phyloP scores from a whole-genome alignment of 306 rosid genomes.

The Cyamopsis tetragonoloba region DNA sequence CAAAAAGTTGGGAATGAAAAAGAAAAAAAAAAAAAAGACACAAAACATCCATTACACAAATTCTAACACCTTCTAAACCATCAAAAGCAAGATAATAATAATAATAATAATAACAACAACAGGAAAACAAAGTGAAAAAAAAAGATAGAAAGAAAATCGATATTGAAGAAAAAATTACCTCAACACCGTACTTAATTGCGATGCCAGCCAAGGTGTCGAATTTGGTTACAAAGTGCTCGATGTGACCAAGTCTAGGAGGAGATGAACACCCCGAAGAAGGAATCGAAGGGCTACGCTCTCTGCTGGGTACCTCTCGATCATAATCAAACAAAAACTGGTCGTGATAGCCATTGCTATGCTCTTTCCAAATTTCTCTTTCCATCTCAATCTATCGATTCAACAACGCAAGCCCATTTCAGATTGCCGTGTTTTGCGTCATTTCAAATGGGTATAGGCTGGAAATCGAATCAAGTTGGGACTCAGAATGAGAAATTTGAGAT shows the following conservation, averaged over 20 bases:
- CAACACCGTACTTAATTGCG: slow-evolving; percentile 92
- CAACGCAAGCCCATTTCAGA: slow-evolving; percentile 22
- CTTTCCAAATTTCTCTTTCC: slow-evolving; percentile 49
- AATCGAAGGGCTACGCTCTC: slow-evolving; percentile 19
- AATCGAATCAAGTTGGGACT: background rate
- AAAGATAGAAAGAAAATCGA: background rate
- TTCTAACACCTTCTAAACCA: background rate
- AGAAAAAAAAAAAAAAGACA: background rate
- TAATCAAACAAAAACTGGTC: slow-evolving; percentile 19
- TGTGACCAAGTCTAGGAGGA: slow-evolving; percentile 38
- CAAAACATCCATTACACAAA: background rate
- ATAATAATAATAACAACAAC: background rate
- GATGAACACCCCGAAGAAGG: slow-evolving; percentile 19
- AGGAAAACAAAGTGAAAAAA: background rate
- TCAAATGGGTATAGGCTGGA: background rate
- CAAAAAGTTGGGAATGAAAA: background rate
- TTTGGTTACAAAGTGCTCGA: slow-evolving; percentile 68
- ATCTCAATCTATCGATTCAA: slow-evolving; percentile 39
- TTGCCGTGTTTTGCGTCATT: background rate
- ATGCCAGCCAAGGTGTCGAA: slow-evolving; percentile 85
- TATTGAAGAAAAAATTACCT: slow-evolving; percentile 55
- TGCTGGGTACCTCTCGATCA: slow-evolving; percentile 12
- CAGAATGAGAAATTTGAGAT: background rate
- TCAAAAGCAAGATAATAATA: background rate
- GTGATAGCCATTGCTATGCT: slow-evolving; percentile 18